Base-by-base conservation (phyloP, 2,329 filamentous ascomycete species). In the Trichoderma asperellum region DNA sequence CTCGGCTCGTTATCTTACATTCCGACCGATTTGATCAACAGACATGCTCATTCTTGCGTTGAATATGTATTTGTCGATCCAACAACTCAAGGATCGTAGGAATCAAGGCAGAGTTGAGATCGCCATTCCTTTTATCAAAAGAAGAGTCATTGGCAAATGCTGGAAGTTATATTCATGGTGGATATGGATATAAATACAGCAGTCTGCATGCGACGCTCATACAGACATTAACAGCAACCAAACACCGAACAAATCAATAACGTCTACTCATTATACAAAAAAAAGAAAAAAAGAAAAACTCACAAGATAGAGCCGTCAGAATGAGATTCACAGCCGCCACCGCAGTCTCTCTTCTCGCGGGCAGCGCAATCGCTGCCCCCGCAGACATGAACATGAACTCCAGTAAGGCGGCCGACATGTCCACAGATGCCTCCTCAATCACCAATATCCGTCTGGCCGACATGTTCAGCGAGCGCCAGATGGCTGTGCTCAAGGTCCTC, bases 351-450 rank as follows among this genome's bases (percentile, higher is more conserved):
- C 21, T 64, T 60, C 49, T 69, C 10, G 67, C 52, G 34, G 52
- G 67, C 37, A 57, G 35, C 40, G 60, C 60, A 5, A 40, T 68
- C n/a, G 66, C 66, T 12, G 66, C 59, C 8, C 66, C 66, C 18
- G 34, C 66, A 0, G 64, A 58, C 16, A 43, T 35, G 53, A 56
- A 58, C 16, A 43, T 35, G 53, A 56, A 43, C 5, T 14, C 62
- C 18, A 24, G 24, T 16, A n/a, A n/a, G 29, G 27, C 27, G 11
- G 1, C 29, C 49, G 52, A 57, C 24, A 59, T 68, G 40, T 37
- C 64, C 40, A 5, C 43, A 34, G 43, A 53, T 2, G 27, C 53
- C 24, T 27, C 65, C 2, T 18, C 55, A 5, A 11, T 59, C 7
- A 21, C 56, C 16, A 27, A 59, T 57, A 55, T 60, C 21, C 43